Conservation (phyloP, 306 rosid genomes). For the Corylus avellana region DNA sequence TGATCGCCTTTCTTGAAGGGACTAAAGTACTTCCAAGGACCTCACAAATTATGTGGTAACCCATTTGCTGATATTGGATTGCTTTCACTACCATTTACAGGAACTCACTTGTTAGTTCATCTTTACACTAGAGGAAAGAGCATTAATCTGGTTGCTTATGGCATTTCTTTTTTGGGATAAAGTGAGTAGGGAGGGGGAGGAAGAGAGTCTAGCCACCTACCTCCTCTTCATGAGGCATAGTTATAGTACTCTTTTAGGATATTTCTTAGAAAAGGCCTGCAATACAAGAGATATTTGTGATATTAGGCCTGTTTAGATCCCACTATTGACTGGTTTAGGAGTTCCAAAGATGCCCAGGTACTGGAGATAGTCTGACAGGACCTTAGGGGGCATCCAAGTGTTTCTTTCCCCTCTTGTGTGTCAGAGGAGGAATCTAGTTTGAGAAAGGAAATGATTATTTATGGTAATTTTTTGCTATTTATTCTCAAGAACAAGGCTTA, state of each 20-base stretch:
- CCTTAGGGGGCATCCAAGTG: background rate
- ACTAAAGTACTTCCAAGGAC: background rate
- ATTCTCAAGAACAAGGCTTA: conserved; percentile 7
- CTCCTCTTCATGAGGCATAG: background rate
- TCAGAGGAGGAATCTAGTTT: conserved; percentile 5
- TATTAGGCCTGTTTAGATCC: background rate
- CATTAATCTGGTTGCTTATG: background rate
- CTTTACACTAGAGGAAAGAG: background rate
- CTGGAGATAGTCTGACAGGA: background rate
- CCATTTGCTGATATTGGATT: background rate
- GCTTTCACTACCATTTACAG: background rate
- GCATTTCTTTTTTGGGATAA: background rate
- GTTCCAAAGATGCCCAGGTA: conserved; percentile 1
- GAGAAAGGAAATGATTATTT: conserved; percentile 10
- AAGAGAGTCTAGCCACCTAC: background rate
- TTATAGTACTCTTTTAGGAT: background rate
- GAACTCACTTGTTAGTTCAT: background rate
- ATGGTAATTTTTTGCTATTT: background rate
- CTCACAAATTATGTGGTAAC: background rate
- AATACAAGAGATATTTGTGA: background rate
- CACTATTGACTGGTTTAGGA: background rate
- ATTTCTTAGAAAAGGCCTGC: background rate
- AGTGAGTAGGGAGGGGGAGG: background rate
- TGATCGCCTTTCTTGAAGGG: background rate
- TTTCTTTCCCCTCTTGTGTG: conserved; percentile 10